Evolutionary conservation across 2,329 filamentous ascomycete genomes (phyloP).

Genomic region (Atkinsonella hypoxylon): DNA sequence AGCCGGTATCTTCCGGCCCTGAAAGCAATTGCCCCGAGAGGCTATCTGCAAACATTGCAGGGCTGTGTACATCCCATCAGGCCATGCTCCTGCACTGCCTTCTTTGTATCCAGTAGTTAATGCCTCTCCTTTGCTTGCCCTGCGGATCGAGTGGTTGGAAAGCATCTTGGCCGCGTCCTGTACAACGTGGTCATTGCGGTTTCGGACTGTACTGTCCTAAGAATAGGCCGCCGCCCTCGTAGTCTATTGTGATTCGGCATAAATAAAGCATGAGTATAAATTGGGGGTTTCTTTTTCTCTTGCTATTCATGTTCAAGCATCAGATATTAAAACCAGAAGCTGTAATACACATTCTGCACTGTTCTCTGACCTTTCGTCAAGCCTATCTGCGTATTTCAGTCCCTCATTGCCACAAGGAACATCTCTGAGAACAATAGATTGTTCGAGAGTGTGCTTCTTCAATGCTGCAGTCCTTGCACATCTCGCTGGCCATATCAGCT

Average conservation of each 20-base stretch:
- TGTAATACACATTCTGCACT: neutral
- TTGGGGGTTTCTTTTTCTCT: neutral
- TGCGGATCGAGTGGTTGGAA: neutral
- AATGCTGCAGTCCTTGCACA: conserved; percentile 1
- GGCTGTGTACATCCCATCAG: neutral
- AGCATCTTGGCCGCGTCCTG: neutral
- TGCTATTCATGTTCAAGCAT: neutral
- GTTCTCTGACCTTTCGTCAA: neutral
- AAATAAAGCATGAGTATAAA: neutral
- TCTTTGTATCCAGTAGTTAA: too few relatives aligned
- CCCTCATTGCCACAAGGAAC: neutral
- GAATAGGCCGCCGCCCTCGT: neutral
- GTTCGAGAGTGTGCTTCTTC: neutral
- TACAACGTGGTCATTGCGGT: neutral
- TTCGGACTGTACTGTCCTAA: neutral
- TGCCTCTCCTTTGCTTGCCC: neutral
- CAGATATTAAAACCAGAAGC: too few relatives aligned
- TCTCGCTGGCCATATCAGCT: conserved; percentile 2
- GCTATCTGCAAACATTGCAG: neutral
- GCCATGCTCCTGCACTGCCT: neutral
- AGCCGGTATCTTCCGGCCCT: neutral
- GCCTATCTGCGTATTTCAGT: too few relatives aligned
- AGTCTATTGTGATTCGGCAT: neutral
- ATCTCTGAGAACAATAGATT: neutral
- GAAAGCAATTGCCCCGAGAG: neutral